phyloP scores from a whole-genome alignment of 768 basidiomycete genomes.

The Suillus weaverae region DNA sequence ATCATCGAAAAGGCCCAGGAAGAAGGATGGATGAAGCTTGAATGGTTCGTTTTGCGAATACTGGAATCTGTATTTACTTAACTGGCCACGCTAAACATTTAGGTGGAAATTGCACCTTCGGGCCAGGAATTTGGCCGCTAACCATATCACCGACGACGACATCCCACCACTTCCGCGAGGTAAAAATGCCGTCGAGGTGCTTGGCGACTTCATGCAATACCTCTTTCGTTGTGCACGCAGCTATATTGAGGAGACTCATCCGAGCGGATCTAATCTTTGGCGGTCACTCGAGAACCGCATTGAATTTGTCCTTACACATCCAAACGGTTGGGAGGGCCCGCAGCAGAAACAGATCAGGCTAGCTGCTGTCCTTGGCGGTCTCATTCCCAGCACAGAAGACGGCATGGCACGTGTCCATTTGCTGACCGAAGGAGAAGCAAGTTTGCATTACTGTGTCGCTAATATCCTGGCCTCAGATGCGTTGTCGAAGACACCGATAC shows the following conservation, averaged over 20 bases:
- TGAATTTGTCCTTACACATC: slow-evolving; percentile 58
- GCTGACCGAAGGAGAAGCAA: slow-evolving; percentile 67
- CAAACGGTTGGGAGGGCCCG: slow-evolving; percentile 64
- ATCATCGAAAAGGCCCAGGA: slow-evolving; percentile 42
- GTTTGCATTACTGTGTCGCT: slow-evolving; percentile 55
- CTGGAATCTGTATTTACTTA: neutral
- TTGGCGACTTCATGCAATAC: slow-evolving; percentile 49
- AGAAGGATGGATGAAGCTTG: slow-evolving; percentile 45
- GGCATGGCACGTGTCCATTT: slow-evolving; percentile 49
- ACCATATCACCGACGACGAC: slow-evolving; percentile 33
- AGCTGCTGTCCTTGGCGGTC: slow-evolving; percentile 52
- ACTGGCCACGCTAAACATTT: neutral
- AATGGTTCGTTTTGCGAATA: slow-evolving; percentile 36
- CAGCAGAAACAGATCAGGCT: slow-evolving; percentile 59
- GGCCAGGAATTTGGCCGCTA: slow-evolving; percentile 32
- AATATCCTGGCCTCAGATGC: slow-evolving; percentile 42
- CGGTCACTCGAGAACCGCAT: slow-evolving; percentile 40
- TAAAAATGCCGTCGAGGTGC: slow-evolving; percentile 42
- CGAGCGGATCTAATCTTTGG: slow-evolving; percentile 47
- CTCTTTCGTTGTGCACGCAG: slow-evolving; percentile 42
- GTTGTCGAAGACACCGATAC: slow-evolving; percentile 19
- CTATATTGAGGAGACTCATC: slow-evolving; percentile 50
- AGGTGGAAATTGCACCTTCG: slow-evolving; percentile 43
- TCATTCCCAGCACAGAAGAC: slow-evolving; percentile 41
- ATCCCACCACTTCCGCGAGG: slow-evolving; percentile 42